Evolutionary conservation across 1,284 basidiomycete genomes (phyloP), one percentile per base, ranked within the genome.

Genomic region (Wolfiporia cocos): DNA sequence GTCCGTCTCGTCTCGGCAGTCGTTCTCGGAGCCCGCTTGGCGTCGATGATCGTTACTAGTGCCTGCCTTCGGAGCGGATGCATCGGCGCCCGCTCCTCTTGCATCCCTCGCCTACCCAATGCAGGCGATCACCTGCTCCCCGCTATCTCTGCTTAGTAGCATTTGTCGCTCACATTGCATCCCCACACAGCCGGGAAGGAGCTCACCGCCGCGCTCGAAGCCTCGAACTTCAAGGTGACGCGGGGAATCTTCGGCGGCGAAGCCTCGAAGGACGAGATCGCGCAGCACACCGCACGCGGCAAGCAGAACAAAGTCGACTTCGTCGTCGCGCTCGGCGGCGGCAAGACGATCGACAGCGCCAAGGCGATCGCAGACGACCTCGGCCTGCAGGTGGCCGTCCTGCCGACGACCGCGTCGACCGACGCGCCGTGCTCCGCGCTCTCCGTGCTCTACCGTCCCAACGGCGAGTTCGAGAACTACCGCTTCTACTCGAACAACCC

Each of bases 351-450:
- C 51, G 62, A 64, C 47, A 56, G 54, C 29, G 59, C 61, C 24
- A 62, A 64, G 48, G 55, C 53, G 21, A 53, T 59, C 47, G 59
- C 62, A 15, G 56, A 59, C 48, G 45, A 53, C 17, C 58, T 64
- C 43, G 42, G 45, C 17, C 36, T 61, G 7, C 55, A 50, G 34
- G 51, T 56, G 47, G 62, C 62, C 17, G 52, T 62, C 36, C 43
- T 63, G 12, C 62, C 61, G 21, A 62, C 59, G 18, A 64, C 59
- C 11, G 62, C 61, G 15, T 64, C 62, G 37, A 64, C 62, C n/a
- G 60, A 62, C 51, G 60, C 62, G 21, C 60, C 62, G 7, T 64
- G 62, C 51, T 62, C 62, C 34, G 62, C 62, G 15, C 56, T 62
- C 44, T 59, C 58, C 37, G 62, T 64, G 22, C 51, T 64, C 44